Conservation (phyloP, 2,329 filamentous ascomycete genomes). For the Orbilia ellipsospora region DNA sequence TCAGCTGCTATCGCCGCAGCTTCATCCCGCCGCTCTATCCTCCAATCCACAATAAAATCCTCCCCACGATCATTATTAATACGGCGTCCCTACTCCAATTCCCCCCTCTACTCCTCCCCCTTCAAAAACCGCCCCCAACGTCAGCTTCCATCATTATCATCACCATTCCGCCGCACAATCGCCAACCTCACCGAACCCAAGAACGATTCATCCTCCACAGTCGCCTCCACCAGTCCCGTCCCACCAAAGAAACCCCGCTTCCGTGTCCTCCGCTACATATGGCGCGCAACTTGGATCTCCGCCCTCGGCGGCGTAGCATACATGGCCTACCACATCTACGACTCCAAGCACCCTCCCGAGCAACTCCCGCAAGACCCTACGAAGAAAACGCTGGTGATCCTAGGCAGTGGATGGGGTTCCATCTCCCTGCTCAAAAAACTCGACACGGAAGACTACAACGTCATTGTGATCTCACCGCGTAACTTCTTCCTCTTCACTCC, state of each 20-base stretch:
- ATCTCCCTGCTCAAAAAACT: constrained; percentile 98
- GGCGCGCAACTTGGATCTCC: constrained; percentile 83
- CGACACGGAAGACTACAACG: constrained; percentile 99
- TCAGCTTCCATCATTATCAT: constrained; percentile 4
- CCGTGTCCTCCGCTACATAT: constrained; percentile 79
- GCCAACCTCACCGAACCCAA: constrained; percentile 41
- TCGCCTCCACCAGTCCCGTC: constrained; percentile 15
- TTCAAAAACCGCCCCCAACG: constrained; percentile 14
- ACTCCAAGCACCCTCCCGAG: constrained; percentile 81
- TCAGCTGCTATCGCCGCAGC: constrained; percentile 44
- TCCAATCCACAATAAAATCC: constrained; percentile 45
- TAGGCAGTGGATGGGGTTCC: constrained; percentile 97
- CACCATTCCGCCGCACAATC: constrained; percentile 19
- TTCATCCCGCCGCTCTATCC: constrained; percentile 48
- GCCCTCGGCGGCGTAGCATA: constrained; percentile 76
- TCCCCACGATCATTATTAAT: constrained; percentile 31
- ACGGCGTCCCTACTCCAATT: constrained; percentile 25
- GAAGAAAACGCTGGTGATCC: constrained; percentile 97
- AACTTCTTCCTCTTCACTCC: constrained; percentile 99
- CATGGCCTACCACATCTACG: constrained; percentile 83
- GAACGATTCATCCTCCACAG: constrained; percentile 19
- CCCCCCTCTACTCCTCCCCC: constrained; percentile 29
- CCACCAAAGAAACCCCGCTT: constrained; percentile 69
- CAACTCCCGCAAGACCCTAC: constrained; percentile 81
- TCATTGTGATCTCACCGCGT: constrained; percentile 94